Percentiles rank a stretch among this genome's conserved stretches.
phyloP scores from a whole-genome alignment of 1,139 yeast species.

The Diutina pseudorugosa region DNA sequence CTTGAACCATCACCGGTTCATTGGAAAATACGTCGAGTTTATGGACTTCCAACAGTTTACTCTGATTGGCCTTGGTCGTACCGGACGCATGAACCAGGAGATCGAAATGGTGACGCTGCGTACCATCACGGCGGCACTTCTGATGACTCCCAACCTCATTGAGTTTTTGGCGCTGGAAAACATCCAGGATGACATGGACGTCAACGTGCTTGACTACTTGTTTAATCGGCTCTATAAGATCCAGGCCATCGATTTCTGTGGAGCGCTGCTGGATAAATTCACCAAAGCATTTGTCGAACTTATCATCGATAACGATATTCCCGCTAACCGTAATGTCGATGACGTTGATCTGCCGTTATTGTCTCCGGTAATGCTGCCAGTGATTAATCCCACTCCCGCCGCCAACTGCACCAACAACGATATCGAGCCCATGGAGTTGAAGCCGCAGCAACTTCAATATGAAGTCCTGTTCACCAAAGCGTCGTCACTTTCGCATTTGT shows the following conservation, averaged over 20 bases:
- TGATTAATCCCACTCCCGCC: background rate
- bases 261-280: constrained; percentile 60
- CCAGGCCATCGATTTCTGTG: constrained; percentile 77
- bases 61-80: constrained; percentile 80
- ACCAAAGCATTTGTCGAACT: constrained; percentile 46
- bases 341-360: constrained; percentile 6
- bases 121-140: constrained; percentile 54
- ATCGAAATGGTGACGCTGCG: constrained; percentile 79
- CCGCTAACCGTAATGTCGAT: constrained; percentile 6
- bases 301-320: constrained; percentile 10
- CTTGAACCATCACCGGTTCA: constrained; percentile 33
- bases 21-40: constrained; percentile 60
- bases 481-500: constrained; percentile 14
- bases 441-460: background rate
- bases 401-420: constrained; percentile 6
- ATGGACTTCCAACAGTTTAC: constrained; percentile 86
- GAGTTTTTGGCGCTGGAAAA: constrained; percentile 81
- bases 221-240: constrained; percentile 51
- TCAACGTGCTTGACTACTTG: constrained; percentile 40
- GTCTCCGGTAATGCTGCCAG: constrained; percentile 2
- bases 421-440: background rate
- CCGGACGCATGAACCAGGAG: constrained; percentile 81
- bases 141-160: constrained; percentile 50
- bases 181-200: constrained; percentile 74
- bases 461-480: background rate